Conservation (phyloP, 2,329 filamentous ascomycete genomes). For the Microcyclospora pomicola region DNA sequence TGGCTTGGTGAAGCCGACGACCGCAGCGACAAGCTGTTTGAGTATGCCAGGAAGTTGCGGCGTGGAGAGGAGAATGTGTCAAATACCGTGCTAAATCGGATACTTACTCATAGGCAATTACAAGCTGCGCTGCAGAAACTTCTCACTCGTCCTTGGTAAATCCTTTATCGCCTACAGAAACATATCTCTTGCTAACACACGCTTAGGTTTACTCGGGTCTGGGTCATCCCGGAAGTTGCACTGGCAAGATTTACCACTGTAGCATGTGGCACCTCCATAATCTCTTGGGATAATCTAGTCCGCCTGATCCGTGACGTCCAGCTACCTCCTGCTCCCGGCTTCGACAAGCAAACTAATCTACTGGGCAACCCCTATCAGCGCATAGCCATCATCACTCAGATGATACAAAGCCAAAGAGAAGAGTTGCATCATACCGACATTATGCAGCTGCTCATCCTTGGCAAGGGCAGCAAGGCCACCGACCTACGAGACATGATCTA, state of each 20-base stretch:
- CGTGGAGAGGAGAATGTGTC: conserved; percentile 7
- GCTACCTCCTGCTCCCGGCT: conserved; percentile 9
- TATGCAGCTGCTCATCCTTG: conserved; percentile 18
- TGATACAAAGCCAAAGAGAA: conserved; percentile 16
- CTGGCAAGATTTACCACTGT: conserved; percentile 12
- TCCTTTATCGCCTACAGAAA: too few relatives aligned
- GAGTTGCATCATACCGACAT: conserved; percentile 16
- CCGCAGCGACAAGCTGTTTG: conserved; percentile 15
- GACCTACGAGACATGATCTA: conserved; percentile 19
- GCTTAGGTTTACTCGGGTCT: conserved; percentile 13
- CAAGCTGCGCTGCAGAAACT: conserved; percentile 17
- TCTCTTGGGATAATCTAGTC: conserved; percentile 16
- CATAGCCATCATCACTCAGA: conserved; percentile 19
- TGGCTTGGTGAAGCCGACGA: conserved; percentile 18
- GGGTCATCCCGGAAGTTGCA: conserved; percentile 16
- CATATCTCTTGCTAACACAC: too few relatives aligned
- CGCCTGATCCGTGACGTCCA: conserved; percentile 14
- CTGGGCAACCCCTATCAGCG: conserved; percentile 19
- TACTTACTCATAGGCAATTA: conserved; percentile 12
- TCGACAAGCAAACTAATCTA: conserved; percentile 16
- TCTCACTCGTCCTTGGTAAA: conserved; percentile 14
- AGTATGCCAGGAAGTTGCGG: conserved; percentile 15
- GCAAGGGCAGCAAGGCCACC: conserved; percentile 18
- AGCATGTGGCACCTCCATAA: conserved; percentile 7
- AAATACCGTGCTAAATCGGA: conserved; percentile 8